Evolutionary conservation across 306 rosid genomes (phyloP).

Genomic region (Nissolia schottii): DNA sequence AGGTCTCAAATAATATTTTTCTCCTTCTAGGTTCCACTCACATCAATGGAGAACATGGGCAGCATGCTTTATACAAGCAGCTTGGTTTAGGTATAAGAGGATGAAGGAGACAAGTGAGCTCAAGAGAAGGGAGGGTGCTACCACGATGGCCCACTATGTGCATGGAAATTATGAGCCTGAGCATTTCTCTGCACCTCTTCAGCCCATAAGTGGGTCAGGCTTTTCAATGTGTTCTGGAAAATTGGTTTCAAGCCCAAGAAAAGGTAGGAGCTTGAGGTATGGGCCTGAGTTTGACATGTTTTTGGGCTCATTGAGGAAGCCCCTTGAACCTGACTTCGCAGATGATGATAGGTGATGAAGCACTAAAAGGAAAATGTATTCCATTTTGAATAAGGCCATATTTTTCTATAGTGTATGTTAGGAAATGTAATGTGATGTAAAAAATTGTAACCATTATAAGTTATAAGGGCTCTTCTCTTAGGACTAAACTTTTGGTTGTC

Average conservation of each 20-base stretch:
- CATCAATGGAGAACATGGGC: conserved; percentile 68
- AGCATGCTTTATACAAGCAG: conserved; percentile 58
- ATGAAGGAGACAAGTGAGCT: conserved; percentile 39
- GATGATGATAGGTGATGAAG: conserved; percentile 28
- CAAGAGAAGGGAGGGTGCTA: conserved; percentile 21
- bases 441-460: conserved; percentile 4
- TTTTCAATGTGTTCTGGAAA: conserved; percentile 18
- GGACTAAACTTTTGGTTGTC: no score
- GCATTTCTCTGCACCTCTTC: conserved; percentile 40
- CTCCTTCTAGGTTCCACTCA: conserved; percentile 39
- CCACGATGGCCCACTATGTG: neutral
- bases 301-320: conserved; percentile 44
- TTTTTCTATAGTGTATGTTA: neutral
- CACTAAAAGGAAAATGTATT: neutral
- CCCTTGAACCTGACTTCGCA: conserved; percentile 50
- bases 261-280: conserved; percentile 40
- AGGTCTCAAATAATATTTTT: no score
- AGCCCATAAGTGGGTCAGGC: conserved; percentile 2
- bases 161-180: conserved; percentile 20
- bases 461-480: conserved; percentile 11
- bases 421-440: neutral
- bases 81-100: conserved; percentile 55
- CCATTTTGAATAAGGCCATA: neutral
- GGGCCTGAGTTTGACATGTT: conserved; percentile 36
- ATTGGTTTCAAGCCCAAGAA: conserved; percentile 29